Conservation (phyloP, 371 early-diverging fungal species). For the Mucor circinelloides region DNA sequence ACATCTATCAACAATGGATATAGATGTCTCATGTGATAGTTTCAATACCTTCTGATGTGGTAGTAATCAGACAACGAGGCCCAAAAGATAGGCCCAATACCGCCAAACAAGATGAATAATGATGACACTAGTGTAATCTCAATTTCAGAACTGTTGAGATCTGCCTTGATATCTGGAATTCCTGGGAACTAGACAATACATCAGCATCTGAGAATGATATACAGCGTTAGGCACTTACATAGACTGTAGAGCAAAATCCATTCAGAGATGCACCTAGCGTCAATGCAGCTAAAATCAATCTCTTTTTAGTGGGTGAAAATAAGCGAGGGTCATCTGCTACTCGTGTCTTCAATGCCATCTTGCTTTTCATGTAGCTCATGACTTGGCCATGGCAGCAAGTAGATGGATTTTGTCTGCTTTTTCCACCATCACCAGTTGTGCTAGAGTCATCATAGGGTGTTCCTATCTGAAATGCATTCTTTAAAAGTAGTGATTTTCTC, state of each 20-base stretch:
- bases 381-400: neutral
- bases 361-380: neutral
- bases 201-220: neutral
- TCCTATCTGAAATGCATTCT: neutral
- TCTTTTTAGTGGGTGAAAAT: conserved; percentile 23
- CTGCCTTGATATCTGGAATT: conserved; percentile 48
- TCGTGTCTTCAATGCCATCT: conserved; percentile 31
- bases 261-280: conserved; percentile 36
- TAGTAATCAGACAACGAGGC: conserved; percentile 66
- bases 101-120: conserved; percentile 58
- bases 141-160: conserved; percentile 47
- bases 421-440: neutral
- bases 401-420: neutral
- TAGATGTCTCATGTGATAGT: neutral
- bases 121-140: conserved; percentile 56
- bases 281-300: conserved; percentile 35
- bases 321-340: conserved; percentile 32
- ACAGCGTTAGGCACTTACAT: conserved; percentile 19
- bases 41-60: conserved; percentile 51
- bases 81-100: conserved; percentile 62
- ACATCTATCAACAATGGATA: neutral
- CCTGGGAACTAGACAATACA: conserved; percentile 27
- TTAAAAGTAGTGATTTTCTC: neutral
- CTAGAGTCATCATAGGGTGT: neutral
- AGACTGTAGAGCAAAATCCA: conserved; percentile 46